These are phyloP conservation scores for Auricularia cornea DNA, from an alignment of 768 basidiomycete genomes.

Conservation along the genomic window DNA sequence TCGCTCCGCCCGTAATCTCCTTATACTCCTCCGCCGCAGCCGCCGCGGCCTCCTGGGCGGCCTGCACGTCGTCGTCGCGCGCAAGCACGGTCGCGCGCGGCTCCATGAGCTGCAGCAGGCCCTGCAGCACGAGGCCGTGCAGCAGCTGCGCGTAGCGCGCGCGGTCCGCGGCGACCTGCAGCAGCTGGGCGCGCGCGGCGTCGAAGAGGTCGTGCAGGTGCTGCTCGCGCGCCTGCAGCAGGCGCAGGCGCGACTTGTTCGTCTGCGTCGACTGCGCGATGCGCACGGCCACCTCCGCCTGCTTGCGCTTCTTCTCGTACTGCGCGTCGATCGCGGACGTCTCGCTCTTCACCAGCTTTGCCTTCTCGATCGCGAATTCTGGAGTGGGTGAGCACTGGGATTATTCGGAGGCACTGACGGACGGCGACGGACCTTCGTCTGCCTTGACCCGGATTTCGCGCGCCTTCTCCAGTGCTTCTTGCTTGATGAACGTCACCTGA, in stretches of 20 bases:
- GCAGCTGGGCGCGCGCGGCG: conserved; percentile 54
- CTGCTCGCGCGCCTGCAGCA: conserved; percentile 88
- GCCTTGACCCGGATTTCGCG: conserved; percentile 96
- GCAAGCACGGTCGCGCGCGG: conserved; percentile 55
- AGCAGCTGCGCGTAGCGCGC: conserved; percentile 74
- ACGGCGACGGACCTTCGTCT: conserved; percentile 44
- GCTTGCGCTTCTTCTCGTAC: conserved; percentile 94
- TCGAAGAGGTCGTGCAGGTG: conserved; percentile 84
- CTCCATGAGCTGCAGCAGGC: conserved; percentile 76
- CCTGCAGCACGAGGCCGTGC: conserved; percentile 74
- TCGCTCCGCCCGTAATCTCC: conserved; percentile 61
- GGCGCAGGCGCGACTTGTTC: conserved; percentile 87
- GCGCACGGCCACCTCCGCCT: conserved; percentile 88
- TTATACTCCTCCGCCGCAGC: conserved; percentile 60
- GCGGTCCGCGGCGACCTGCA: conserved; percentile 54
- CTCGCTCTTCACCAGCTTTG: conserved; percentile 95
- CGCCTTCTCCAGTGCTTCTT: conserved; percentile 96
- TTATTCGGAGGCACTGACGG: no score
- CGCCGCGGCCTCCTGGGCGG: conserved; percentile 54
- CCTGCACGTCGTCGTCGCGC: conserved; percentile 57
- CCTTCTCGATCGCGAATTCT: conserved; percentile 99
- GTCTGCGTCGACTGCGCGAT: conserved; percentile 95
- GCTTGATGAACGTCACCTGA: conserved; percentile 96
- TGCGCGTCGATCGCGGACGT: conserved; percentile 88
- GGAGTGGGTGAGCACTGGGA: no score